A percentile compares a stretch with the other conserved stretches of the same genome.
These are phyloP conservation scores for Macrotyloma uniflorum DNA, from an alignment of 306 rosid species.

Conservation along the genomic window DNA sequence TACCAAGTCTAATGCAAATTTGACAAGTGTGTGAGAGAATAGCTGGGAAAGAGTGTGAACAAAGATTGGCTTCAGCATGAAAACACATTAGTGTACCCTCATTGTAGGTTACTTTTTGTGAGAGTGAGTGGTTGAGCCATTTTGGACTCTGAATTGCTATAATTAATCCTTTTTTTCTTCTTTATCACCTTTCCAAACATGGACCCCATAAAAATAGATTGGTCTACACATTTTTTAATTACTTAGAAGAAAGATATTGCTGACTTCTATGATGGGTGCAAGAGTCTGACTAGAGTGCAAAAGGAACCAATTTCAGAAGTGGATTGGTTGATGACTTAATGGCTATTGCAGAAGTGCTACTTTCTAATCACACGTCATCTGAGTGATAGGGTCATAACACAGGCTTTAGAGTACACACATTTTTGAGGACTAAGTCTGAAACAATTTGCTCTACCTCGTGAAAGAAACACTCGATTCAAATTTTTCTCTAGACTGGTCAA, in stretches of 20 bases:
- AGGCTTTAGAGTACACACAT: conserved; percentile 7
- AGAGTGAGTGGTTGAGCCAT: conserved; percentile 50
- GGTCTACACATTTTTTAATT: background rate
- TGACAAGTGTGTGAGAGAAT: conserved; percentile 20
- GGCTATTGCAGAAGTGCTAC: background rate
- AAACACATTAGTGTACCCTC: conserved; percentile 24
- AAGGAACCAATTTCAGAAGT: conserved; percentile 16
- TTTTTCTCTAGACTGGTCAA: background rate
- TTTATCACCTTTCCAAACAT: conserved; percentile 31
- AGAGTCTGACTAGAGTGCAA: conserved; percentile 19
- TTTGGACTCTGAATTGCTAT: conserved; percentile 25
- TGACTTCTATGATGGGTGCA: conserved; percentile 28
- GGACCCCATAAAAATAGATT: conserved; percentile 23
- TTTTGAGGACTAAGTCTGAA: conserved; percentile 13
- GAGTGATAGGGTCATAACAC: conserved; percentile 26
- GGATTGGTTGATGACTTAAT: conserved; percentile 30
- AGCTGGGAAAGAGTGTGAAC: conserved; percentile 39
- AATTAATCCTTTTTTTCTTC: conserved; percentile 36
- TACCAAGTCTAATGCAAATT: conserved; percentile 24
- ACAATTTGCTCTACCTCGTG: conserved; percentile 1
- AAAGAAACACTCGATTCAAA: background rate
- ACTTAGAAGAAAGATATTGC: conserved; percentile 31
- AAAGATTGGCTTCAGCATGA: conserved; percentile 34
- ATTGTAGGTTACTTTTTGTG: conserved; percentile 28
- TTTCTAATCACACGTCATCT: conserved; percentile 27